These are phyloP conservation scores for Cydonia oblonga DNA, from an alignment of 331 rosid genomes.

Conservation along the genomic window DNA sequence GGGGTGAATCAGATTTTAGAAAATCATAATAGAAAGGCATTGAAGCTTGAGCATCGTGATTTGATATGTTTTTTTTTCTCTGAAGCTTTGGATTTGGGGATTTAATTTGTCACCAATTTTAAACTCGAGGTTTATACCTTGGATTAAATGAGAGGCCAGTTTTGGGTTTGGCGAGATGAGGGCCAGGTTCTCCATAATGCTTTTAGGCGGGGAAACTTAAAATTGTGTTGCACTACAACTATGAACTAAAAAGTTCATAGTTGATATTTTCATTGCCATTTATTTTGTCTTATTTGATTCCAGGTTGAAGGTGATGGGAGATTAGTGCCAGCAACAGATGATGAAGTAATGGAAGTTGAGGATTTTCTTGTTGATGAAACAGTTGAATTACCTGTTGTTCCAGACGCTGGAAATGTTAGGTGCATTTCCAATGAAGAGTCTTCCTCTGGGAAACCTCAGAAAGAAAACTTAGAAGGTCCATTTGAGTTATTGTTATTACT, in stretches of 20 bases:
- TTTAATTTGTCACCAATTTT: background rate
- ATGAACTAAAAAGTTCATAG: background rate
- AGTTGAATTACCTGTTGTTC: slow-evolving; percentile 51
- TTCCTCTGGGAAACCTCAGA: slow-evolving; percentile 49
- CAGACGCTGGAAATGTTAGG: slow-evolving; percentile 45
- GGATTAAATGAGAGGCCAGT: background rate
- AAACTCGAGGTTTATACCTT: background rate
- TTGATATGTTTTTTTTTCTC: background rate
- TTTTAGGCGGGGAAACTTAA: background rate
- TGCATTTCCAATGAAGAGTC: slow-evolving; percentile 51
- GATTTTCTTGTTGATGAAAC: slow-evolving; percentile 66
- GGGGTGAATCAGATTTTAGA: background rate
- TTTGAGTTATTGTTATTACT: slow-evolving; percentile 12
- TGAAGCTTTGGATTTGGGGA: background rate
- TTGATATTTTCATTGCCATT: background rate
- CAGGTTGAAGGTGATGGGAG: slow-evolving; percentile 98
- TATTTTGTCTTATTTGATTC: slow-evolving; percentile 15
- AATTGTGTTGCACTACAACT: background rate
- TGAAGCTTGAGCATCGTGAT: background rate
- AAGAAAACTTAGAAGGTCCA: slow-evolving; percentile 67
- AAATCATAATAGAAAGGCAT: background rate
- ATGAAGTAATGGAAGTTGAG: slow-evolving; percentile 87
- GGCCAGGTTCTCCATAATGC: background rate
- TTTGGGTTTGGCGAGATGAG: background rate
- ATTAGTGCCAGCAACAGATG: slow-evolving; percentile 95